Base-by-base conservation (phyloP, 2,329 filamentous ascomycete species). In the Ophiostoma ips region DNA sequence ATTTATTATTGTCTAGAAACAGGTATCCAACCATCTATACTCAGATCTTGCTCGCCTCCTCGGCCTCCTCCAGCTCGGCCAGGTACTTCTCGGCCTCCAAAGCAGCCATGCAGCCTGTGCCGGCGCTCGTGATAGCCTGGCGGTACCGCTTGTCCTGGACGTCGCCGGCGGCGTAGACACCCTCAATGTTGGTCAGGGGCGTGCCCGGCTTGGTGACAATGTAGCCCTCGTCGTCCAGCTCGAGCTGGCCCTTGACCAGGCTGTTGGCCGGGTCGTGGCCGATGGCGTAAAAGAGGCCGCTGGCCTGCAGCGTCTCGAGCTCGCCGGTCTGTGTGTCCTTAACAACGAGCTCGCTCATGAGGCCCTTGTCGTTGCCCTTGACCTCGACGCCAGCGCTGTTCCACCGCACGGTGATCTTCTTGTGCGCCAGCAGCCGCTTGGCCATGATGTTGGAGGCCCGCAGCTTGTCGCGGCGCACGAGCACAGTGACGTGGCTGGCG, bases 101-200 rank as follows among this genome's bases (percentile, higher is more conserved):
- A 11, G 90, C 92, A 49, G 92, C 92, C 71, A 95, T 83, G 68
- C 92, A 98, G 56, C 92, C 92, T 54, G 89, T 88, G 53, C 89
- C 90, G 59, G 92, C 92, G 70, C 89, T 95, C 56, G 92, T 98
- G 58, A 98, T 94, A 44, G 92, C 92, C 72, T 98, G 92, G 64
- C 92, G 80, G 68, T 98, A 98, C 63, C 83, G 81, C 82, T 96
- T 98, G 66, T 98, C 94, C 72, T 98, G 92, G 10, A 98, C 94
- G 64, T 98, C 92, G 56, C 92, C 92, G 10, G 90, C 92, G 35
- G 92, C 92, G 63, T 95, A 98, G 18, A 98, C 87, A 65, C 92
- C 92, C 63, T 87, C 79, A 6, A 95, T 68, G 67, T 80, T 95
- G 45, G 92, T 98, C 62, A 84, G 75, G 52, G 87, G 87, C 43